phyloP scores from a whole-genome alignment of 805 yeast genomes.

The Candida yuanshanica region DNA sequence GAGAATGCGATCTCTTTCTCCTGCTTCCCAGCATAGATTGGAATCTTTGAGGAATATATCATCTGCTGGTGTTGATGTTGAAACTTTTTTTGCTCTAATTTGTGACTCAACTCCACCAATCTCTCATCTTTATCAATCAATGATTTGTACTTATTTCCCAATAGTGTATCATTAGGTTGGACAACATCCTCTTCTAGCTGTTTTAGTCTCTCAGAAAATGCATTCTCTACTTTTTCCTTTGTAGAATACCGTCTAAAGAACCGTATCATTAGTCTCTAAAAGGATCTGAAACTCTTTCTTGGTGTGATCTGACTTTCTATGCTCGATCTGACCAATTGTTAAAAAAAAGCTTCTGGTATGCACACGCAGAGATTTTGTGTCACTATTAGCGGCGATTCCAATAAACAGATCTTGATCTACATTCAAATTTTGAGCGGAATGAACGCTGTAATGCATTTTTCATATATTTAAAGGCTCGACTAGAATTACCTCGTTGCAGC shows the following conservation, averaged over 20 bases:
- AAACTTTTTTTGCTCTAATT: constrained; percentile 30
- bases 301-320: too few species aligned
- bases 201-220: constrained; percentile 22
- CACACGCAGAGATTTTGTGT: too few species aligned
- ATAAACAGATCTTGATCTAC: too few species aligned
- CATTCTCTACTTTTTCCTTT: constrained; percentile 11
- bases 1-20: constrained; percentile 43
- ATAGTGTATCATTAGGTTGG: constrained; percentile 21
- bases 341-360: too few species aligned
- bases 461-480: constrained; percentile 12
- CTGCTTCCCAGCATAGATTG: constrained; percentile 38
- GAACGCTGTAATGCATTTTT: too few species aligned
- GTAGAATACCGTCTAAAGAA: constrained; percentile 1
- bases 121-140: constrained; percentile 20
- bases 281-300: too few species aligned
- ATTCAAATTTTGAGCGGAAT: too few species aligned
- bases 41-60: constrained; percentile 37
- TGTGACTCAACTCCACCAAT: constrained; percentile 23
- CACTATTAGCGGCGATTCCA: too few species aligned
- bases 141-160: constrained; percentile 17
- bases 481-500: constrained; percentile 13
- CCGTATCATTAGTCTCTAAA: constrained; percentile 2
- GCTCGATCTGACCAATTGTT: too few species aligned
- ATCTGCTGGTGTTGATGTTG: constrained; percentile 34
- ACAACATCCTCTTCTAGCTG: constrained; percentile 22